These are phyloP conservation scores for Nicotiana sylvestris DNA, from an alignment of 257 asterid species.

Conservation along the genomic window DNA sequence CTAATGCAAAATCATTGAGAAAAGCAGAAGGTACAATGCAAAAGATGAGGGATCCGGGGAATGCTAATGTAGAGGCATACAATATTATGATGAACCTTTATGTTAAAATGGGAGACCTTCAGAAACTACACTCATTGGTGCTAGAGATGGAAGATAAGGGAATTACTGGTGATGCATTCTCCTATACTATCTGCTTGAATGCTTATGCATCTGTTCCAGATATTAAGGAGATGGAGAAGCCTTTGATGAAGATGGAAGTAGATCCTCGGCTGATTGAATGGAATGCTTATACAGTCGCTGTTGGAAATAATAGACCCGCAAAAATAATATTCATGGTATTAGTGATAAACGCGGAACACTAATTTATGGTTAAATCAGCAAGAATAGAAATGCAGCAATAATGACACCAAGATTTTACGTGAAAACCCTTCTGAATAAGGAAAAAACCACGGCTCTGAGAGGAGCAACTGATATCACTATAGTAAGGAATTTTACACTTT, in stretches of 20 bases:
- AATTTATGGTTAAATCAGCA: too few relatives aligned
- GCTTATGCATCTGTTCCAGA: conserved; percentile 26
- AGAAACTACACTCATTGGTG: conserved; percentile 24
- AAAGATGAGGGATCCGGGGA: conserved; percentile 18
- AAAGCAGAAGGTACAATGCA: conserved; percentile 30
- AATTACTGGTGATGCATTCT: conserved; percentile 14
- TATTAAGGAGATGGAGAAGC: conserved; percentile 33
- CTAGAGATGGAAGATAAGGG: conserved; percentile 42
- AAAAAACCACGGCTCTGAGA: too few relatives aligned
- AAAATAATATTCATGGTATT: too few relatives aligned
- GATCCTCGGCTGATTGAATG: conserved; percentile 28
- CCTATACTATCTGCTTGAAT: conserved; percentile 28
- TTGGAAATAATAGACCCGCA: too few relatives aligned
- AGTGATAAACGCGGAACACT: too few relatives aligned
- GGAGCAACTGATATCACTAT: too few relatives aligned
- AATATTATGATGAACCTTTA: conserved; percentile 37
- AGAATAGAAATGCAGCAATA: too few relatives aligned
- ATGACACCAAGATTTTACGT: too few relatives aligned
- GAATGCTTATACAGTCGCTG: conserved; percentile 6
- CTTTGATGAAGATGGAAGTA: conserved; percentile 41
- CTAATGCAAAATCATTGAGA: not conserved
- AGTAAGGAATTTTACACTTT: too few relatives aligned
- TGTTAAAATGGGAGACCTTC: conserved; percentile 18
- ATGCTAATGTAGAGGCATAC: conserved; percentile 5
- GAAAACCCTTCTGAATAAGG: too few relatives aligned